phyloP scores from a whole-genome alignment of 441 rosid genomes.

The Lepidium campestre region DNA sequence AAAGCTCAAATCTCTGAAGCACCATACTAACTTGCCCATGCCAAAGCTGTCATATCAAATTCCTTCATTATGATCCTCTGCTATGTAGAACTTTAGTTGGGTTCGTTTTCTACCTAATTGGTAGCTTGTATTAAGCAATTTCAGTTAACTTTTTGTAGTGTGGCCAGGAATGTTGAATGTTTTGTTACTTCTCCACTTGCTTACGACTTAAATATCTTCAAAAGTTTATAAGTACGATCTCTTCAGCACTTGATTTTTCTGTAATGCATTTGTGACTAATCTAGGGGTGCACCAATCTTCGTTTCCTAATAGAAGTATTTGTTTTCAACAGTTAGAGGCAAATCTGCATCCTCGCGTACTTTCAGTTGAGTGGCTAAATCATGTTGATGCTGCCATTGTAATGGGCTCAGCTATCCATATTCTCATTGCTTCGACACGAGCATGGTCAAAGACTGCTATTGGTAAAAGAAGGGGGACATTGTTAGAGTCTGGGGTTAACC shows the following conservation, averaged over 20 bases:
- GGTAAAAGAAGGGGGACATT: conserved; percentile 53
- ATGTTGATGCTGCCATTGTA: conserved; percentile 56
- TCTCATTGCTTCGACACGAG: conserved; percentile 44
- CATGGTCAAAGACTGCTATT: conserved; percentile 59
- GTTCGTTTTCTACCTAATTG: conserved; percentile 2
- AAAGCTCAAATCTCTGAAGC: background rate
- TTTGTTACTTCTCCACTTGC: background rate
- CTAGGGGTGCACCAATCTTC: background rate
- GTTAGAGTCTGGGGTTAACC: conserved; percentile 48
- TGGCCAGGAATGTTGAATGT: conserved; percentile 8
- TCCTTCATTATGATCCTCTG: background rate
- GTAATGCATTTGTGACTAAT: conserved; percentile 1
- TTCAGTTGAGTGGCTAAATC: conserved; percentile 75
- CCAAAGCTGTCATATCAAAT: background rate
- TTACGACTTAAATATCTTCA: background rate
- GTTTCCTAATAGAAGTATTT: conserved; percentile 21
- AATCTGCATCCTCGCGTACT: conserved; percentile 68
- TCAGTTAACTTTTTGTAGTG: background rate
- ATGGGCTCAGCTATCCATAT: conserved; percentile 82
- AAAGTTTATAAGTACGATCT: background rate
- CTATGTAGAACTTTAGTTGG: conserved; percentile 1
- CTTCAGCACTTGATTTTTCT: conserved; percentile 8
- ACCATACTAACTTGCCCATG: background rate
- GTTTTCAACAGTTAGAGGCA: conserved; percentile 67
- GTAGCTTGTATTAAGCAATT: conserved; percentile 8